Percentiles rank a stretch among this genome's conserved stretches.
These are phyloP conservation scores for Russula dissimulans DNA, from an alignment of 768 basidiomycete genomes.

Conservation along the genomic window DNA sequence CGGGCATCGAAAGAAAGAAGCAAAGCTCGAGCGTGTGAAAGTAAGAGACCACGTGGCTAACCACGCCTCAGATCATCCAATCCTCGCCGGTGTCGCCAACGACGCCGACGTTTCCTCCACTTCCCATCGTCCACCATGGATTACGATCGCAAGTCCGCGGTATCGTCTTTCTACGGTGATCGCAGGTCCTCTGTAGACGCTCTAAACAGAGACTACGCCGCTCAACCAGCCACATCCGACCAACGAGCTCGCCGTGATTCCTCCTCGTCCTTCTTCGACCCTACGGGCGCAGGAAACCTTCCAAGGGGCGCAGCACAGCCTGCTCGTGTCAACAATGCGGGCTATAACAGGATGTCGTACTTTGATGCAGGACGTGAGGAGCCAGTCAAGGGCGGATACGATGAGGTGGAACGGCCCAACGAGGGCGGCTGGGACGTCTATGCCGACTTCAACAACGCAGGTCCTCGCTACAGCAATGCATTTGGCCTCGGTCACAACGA, in stretches of 20 bases:
- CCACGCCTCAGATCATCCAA: neutral
- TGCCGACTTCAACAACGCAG: slow-evolving; percentile 83
- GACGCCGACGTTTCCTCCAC: slow-evolving; percentile 6
- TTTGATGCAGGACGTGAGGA: slow-evolving; percentile 61
- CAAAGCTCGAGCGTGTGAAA: neutral
- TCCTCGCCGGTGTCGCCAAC: neutral
- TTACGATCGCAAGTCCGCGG: slow-evolving; percentile 66
- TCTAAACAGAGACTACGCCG: slow-evolving; percentile 44
- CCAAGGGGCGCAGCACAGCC: slow-evolving; percentile 28
- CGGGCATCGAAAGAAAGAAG: no score
- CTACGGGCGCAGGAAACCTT: slow-evolving; percentile 25
- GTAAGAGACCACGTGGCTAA: neutral
- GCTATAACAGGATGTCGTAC: slow-evolving; percentile 66
- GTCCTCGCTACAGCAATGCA: slow-evolving; percentile 64
- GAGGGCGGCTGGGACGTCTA: slow-evolving; percentile 66
- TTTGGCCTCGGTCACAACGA: slow-evolving; percentile 36
- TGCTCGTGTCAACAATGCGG: slow-evolving; percentile 31
- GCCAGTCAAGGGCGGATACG: slow-evolving; percentile 68
- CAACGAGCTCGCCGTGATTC: slow-evolving; percentile 50
- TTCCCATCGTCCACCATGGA: slow-evolving; percentile 40
- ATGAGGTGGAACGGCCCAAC: slow-evolving; percentile 47
- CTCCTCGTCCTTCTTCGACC: slow-evolving; percentile 58
- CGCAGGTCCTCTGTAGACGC: slow-evolving; percentile 53
- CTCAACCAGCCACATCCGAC: slow-evolving; percentile 22
- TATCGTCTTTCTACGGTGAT: slow-evolving; percentile 71